These are phyloP conservation scores for Galeopsis tetrahit DNA, from an alignment of 257 asterid genomes.

Conservation along the genomic window DNA sequence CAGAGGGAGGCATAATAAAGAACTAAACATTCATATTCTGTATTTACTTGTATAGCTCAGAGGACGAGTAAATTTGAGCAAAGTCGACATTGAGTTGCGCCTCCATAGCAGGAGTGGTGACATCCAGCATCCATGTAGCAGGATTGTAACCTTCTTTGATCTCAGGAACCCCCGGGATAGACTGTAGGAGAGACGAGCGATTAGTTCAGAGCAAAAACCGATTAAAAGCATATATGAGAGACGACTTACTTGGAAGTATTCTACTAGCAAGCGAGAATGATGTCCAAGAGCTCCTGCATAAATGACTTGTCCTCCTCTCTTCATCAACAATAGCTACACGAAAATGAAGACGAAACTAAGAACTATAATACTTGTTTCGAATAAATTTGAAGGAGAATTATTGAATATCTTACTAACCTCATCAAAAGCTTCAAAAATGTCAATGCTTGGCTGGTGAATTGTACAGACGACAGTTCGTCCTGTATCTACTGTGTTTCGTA, in stretches of 20 bases:
- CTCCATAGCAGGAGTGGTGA: constrained; percentile 69
- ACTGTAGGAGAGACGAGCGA: constrained; percentile 40
- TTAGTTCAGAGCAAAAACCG: constrained; percentile 19
- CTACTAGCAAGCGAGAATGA: constrained; percentile 61
- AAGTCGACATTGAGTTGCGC: constrained; percentile 76
- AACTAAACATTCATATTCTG: neutral
- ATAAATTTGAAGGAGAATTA: neutral
- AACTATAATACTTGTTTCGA: neutral
- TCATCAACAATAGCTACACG: constrained; percentile 74
- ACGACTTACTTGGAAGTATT: constrained; percentile 72
- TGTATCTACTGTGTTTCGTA: constrained; percentile 83
- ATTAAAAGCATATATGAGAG: no score
- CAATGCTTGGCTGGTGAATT: constrained; percentile 89
- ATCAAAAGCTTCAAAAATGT: constrained; percentile 87
- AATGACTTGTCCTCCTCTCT: constrained; percentile 86
- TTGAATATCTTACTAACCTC: constrained; percentile 51
- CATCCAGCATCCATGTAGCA: constrained; percentile 92
- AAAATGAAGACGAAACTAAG: neutral
- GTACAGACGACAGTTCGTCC: constrained; percentile 93
- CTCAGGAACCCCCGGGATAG: constrained; percentile 73
- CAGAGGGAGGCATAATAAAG: constrained; percentile 1
- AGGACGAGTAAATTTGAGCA: constrained; percentile 66
- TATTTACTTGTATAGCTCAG: constrained; percentile 73
- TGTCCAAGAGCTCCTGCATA: constrained; percentile 86
- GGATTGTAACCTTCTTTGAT: constrained; percentile 82